Base-by-base conservation (phyloP, 306 rosid genomes). In the Rubus parviflorus region DNA sequence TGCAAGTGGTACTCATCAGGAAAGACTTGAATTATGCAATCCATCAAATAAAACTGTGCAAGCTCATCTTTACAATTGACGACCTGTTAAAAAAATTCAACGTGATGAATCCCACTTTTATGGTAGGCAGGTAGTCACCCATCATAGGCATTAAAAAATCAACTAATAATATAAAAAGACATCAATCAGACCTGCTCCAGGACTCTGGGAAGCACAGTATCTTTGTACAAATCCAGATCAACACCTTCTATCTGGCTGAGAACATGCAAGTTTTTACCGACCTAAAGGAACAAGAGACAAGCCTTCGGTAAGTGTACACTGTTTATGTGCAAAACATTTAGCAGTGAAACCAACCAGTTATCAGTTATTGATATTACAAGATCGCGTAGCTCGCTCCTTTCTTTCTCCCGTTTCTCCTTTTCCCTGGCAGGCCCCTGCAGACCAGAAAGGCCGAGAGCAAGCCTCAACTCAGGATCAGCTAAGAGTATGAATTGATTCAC, bases 381-480 rank as follows among this genome's bases (percentile, higher is more conserved):
- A 89, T 94, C 98, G 6, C 97, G 97, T 76, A 94, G 97, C 90
- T 94, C 97, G 75, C 85, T 90, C 90, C 98, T 87, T 83, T 94
- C 98, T 87, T 92, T 94, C 90, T 94, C 98, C 86, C 91, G 96
- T 82, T 85, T 94, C 90, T 94, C 98, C 92, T 91, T 94, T 54
- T 90, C 97, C 83, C 96, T 87, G 91, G 91, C 91, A 90, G 97
- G 94, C 69, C 98, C 98, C 98, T 91, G 97, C 98, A 94, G 94
- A 91, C 97, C 93, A 94, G 90, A 94, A 94, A 94, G 88, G 94
- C 96, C 96, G 92, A 91, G 85, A 91, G 93, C 97, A 94, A 91
- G 90, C 96, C 97, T 91, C 97, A 94, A 89, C 97, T 86, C 97
- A 94, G 92, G 92, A 87, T 90, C 98, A 94, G 97, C 97, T 88